Evolutionary conservation across 306 rosid species (phyloP), one percentile per base, ranked within the genome.

Genomic region (Rubus idaeus): DNA sequence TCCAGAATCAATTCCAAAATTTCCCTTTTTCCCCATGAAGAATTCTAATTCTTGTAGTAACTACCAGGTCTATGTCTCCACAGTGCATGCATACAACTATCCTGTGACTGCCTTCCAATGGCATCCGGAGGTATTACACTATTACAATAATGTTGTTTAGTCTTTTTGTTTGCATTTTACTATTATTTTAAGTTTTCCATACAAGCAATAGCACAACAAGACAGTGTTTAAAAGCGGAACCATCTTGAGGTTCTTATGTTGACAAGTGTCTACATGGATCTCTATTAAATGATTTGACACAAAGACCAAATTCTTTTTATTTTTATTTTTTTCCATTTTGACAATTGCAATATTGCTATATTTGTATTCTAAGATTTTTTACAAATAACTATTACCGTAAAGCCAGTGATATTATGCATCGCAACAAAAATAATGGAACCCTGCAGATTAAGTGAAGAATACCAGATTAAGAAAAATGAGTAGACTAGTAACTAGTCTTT

Each of bases 91-190:
- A 74, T 79, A 87, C 53, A 68, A 66, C 71, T 94, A 94, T 85
- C 98, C 98, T 0, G 91, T 94, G 78, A 91, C 98, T 77, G 98
- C 87, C 83, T 91, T 91, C 81, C 98, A 94, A 75, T 94, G 97
- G 97, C 98, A 94, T 85, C 98, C 98, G 5, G 97, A 94, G 98
- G 98, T 94, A 85, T 80, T 70, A 47, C 55, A 39, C 97, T 94
- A 85, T 80, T 70, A 47, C 55, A 39, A 26, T 53, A 80, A 3
- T 45, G 10, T 23, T 17, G 2, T 73, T 42, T 16, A 18, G 13
- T 58, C 55, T 17, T 8, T 68, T 42, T 42, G 10, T 12, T 21
- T 26, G 7, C 2, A 45, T 45, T 10, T 10, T 16, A 9, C 37
- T 52, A n/a, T 12, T 56, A 7, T 14, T 26, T 45, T 21, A 74